Percentiles rank a stretch among this genome's conserved stretches.
Evolutionary conservation across 345 rosid species (phyloP).

Genomic region (Arabis alpina): DNA sequence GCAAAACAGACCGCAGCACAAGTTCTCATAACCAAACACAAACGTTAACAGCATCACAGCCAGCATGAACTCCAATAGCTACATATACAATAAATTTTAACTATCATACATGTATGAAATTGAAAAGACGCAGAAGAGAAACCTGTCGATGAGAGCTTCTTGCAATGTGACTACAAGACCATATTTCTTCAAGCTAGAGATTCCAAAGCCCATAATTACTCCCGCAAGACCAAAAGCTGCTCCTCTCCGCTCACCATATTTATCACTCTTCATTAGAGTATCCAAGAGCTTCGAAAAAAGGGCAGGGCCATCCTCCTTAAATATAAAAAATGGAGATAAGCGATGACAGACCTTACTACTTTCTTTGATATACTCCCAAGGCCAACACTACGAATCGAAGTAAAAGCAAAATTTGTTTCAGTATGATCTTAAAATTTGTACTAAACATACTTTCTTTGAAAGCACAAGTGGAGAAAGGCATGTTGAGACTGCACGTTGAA

Average conservation of each 20-base stretch:
- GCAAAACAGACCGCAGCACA: not conserved
- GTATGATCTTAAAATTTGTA: slow-evolving; percentile 5
- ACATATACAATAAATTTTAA: slow-evolving; percentile 13
- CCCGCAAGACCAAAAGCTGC: slow-evolving; percentile 99
- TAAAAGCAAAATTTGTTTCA: slow-evolving; percentile 14
- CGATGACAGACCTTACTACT: not conserved
- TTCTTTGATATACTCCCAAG: slow-evolving; percentile 4
- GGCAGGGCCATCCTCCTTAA: slow-evolving; percentile 80
- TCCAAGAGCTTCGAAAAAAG: slow-evolving; percentile 79
- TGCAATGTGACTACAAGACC: slow-evolving; percentile 64
- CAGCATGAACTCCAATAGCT: not conserved
- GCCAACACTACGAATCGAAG: slow-evolving; percentile 23
- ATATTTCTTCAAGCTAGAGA: slow-evolving; percentile 81
- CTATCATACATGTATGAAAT: not conserved
- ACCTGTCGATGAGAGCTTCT: slow-evolving; percentile 87
- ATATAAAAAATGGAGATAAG: slow-evolving; percentile 20
- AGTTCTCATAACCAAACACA: slow-evolving; percentile 2
- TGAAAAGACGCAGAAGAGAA: slow-evolving; percentile 16
- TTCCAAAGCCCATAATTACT: slow-evolving; percentile 88
- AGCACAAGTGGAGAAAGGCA: slow-evolving; percentile 90
- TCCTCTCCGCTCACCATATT: slow-evolving; percentile 98
- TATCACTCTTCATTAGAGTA: slow-evolving; percentile 86
- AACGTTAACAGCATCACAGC: not conserved
- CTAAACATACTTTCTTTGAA: slow-evolving; percentile 73
- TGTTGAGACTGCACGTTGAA: slow-evolving; percentile 90